Conservation (phyloP, 1,139 yeast species). For the Hanseniaspora gamundiae region DNA sequence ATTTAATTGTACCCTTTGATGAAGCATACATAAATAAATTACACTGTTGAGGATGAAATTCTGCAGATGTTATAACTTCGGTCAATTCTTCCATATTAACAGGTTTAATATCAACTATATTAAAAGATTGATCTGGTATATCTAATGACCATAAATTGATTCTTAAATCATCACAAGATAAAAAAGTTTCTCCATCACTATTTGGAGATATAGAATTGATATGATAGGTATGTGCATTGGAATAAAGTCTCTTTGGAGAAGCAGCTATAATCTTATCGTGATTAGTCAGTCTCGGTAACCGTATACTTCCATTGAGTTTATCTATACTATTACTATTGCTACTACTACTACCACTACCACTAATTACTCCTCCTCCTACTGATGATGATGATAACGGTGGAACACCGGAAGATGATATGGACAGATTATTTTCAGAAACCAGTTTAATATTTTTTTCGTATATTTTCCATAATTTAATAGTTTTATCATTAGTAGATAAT, state of each 20-base stretch:
- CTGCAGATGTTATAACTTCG: slow-evolving; percentile 96
- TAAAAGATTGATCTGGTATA: slow-evolving; percentile 90
- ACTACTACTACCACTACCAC: not conserved
- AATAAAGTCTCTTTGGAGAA: slow-evolving; percentile 80
- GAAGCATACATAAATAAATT: slow-evolving; percentile 95
- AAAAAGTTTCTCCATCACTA: slow-evolving; percentile 91
- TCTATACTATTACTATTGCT: slow-evolving; percentile 6
- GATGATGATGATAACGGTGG: no score
- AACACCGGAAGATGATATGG: slow-evolving; percentile 12
- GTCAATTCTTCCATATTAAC: slow-evolving; percentile 98
- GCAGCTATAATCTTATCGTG: slow-evolving; percentile 95
- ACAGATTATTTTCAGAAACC: slow-evolving; percentile 78
- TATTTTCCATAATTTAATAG: slow-evolving; percentile 94
- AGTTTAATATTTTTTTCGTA: slow-evolving; percentile 85
- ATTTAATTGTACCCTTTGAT: slow-evolving; percentile 88
- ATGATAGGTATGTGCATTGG: slow-evolving; percentile 97
- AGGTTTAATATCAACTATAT: slow-evolving; percentile 95
- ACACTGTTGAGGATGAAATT: slow-evolving; percentile 89
- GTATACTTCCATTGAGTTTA: slow-evolving; percentile 17
- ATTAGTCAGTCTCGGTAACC: slow-evolving; percentile 74
- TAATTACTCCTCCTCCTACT: no score
- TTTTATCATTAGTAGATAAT: slow-evolving; percentile 89
- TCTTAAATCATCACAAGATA: slow-evolving; percentile 88
- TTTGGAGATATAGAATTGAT: slow-evolving; percentile 91
- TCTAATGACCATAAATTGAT: slow-evolving; percentile 93